A percentile compares a stretch with the other conserved stretches of the same genome.
phyloP scores from a whole-genome alignment of 768 basidiomycete genomes.

The Leccinum aurantiacum region DNA sequence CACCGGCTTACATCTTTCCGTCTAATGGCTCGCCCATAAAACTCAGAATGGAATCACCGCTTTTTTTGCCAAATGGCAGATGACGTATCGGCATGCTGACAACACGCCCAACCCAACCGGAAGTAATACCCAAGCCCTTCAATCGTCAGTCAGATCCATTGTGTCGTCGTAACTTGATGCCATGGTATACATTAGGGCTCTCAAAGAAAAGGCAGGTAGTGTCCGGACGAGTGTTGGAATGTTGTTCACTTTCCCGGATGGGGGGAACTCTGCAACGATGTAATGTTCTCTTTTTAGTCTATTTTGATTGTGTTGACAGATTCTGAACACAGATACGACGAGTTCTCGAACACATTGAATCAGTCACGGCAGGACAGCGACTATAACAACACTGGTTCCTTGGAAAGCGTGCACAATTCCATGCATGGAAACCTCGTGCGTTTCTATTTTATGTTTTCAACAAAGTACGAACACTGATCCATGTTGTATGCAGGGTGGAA shows the following conservation, averaged over 20 bases:
- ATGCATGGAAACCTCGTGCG: slow-evolving; percentile 23
- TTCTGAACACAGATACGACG: slow-evolving; percentile 24
- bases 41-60: slow-evolving; percentile 12
- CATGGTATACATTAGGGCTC: slow-evolving; percentile 5
- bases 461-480: background rate
- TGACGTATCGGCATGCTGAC: slow-evolving; percentile 21
- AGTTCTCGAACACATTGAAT: slow-evolving; percentile 28
- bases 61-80: slow-evolving; percentile 21
- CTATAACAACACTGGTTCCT: slow-evolving; percentile 14
- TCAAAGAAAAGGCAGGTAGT: slow-evolving; percentile 16
- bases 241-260: slow-evolving; percentile 21
- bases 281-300: background rate
- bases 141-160: slow-evolving; percentile 11
- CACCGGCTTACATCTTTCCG: background rate
- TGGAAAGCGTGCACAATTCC: slow-evolving; percentile 24
- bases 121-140: slow-evolving; percentile 15
- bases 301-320: background rate
- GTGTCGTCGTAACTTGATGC: background rate
- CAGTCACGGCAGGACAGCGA: slow-evolving; percentile 19
- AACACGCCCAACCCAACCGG: slow-evolving; percentile 9
- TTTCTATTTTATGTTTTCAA: background rate
- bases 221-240: slow-evolving; percentile 19
- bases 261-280: slow-evolving; percentile 13
- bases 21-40: background rate
- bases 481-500: slow-evolving; percentile 19